Evolutionary conservation across 768 basidiomycete species (phyloP), one percentile per base, ranked within the genome.

Genomic region (Lentinula lateritia): DNA sequence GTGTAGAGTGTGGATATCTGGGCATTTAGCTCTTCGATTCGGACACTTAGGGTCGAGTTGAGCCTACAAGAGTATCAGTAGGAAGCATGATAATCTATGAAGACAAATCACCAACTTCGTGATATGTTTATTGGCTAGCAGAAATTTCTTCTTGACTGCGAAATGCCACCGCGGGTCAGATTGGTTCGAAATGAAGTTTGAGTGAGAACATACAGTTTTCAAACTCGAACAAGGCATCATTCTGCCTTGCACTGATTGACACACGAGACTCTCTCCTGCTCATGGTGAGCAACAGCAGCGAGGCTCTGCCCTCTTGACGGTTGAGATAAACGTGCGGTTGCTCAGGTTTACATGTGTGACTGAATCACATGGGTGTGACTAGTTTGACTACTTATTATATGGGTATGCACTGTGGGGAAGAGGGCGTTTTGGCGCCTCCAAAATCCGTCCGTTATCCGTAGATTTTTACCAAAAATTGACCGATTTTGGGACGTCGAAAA

Each of bases 111-210:
- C 82, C 42, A 66, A 92, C 91, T 93, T 93, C 28, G 92, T 92
- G 70, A 93, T 93, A 75, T 93, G 92, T 74, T 92, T 93, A 76
- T 93, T 93, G 61, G 91, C 90, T 62, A 92, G 86, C 20, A 93
- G 80, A 68, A 92, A 93, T 77, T 92, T 93, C 86, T 91, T 92
- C 86, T 93, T 93, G 80, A 93, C 92, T 93, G 70, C 46, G 60
- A 65, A 64, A 73, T 65, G 71, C 73, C 73, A 79, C 72, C 69
- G 54, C 18, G n/a, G 20, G 64, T 71, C 52, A 70, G 60, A 18
- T 57, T 18, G 15, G 10, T 41, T 56, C 42, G 58, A 43, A 68
- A 67, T 70, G 36, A 58, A 62, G 62, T 63, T 43, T 59, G 62
- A 61, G 63, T 56, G 50, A 52, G 62, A 55, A 54, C 90, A 68